These are phyloP conservation scores for Cyclaneusma minus DNA, from an alignment of 2,329 filamentous ascomycete species.

Conservation along the genomic window DNA sequence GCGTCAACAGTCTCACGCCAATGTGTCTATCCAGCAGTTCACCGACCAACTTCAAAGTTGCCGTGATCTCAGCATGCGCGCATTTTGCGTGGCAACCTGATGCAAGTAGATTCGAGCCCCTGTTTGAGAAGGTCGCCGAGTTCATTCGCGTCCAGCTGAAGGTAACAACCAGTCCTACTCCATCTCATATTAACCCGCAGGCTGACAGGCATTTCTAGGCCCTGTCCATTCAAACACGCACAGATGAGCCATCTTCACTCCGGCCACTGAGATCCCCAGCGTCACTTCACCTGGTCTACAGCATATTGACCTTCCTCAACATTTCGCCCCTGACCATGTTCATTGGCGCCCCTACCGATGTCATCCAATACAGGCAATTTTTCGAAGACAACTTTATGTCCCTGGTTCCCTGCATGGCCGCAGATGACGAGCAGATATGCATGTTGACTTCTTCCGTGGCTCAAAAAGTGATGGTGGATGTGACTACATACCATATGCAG, in stretches of 20 bases:
- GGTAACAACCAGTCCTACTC: conserved; percentile 26
- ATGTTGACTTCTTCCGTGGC: conserved; percentile 13
- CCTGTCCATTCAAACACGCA: conserved; percentile 22
- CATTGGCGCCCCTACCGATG: conserved; percentile 21
- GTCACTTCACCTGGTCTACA: conserved; percentile 28
- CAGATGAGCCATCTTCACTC: conserved; percentile 23
- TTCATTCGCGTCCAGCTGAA: conserved; percentile 42
- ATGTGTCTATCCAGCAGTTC: conserved; percentile 40
- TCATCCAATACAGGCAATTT: conserved; percentile 20
- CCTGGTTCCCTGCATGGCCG: conserved; percentile 15
- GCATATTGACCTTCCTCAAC: conserved; percentile 41
- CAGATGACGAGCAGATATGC: conserved; percentile 18
- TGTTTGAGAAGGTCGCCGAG: conserved; percentile 38
- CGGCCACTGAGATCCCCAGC: conserved; percentile 24
- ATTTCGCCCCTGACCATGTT: conserved; percentile 35
- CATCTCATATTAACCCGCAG: conserved; percentile 5
- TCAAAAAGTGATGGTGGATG: conserved; percentile 14
- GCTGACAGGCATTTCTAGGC: conserved; percentile 22
- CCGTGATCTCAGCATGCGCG: conserved; percentile 44
- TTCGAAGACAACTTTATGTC: conserved; percentile 15
- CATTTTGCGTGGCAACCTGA: conserved; percentile 41
- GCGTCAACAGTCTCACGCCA: conserved; percentile 38
- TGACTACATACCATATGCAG: conserved; percentile 11
- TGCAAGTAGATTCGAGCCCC: conserved; percentile 31
- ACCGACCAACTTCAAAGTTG: conserved; percentile 44